Evolutionary conservation across 208 protist species (phyloP).

Genomic region (Leishmania lainsoni): DNA sequence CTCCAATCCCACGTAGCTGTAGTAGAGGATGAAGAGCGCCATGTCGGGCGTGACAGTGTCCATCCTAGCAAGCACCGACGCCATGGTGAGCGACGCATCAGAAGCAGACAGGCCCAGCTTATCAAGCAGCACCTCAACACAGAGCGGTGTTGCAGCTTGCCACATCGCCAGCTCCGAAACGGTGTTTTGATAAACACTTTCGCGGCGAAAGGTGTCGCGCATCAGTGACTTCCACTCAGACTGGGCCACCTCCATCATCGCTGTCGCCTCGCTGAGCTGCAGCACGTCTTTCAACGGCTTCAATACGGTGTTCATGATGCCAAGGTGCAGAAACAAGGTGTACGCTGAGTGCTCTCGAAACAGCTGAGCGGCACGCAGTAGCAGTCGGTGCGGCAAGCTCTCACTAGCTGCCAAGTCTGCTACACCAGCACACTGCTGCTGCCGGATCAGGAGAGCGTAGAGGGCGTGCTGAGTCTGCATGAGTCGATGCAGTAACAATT

Average conservation of each 20-base stretch:
- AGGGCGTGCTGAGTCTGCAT: conserved; percentile 50
- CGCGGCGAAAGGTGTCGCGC: conserved; percentile 23
- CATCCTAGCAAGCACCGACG: conserved; percentile 34
- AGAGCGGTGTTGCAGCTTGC: conserved; percentile 43
- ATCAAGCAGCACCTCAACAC: conserved; percentile 56
- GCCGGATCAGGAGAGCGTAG: conserved; percentile 57
- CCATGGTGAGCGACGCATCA: conserved; percentile 32
- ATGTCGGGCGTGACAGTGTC: conserved; percentile 36
- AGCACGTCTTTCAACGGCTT: conserved; percentile 46
- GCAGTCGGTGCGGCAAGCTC: conserved; percentile 42
- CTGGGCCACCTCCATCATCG: conserved; percentile 20
- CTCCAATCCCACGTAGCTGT: conserved; percentile 25
- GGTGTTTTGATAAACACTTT: conserved; percentile 29
- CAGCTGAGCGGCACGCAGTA: conserved; percentile 37
- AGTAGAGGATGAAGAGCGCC: conserved; percentile 73
- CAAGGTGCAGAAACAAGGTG: conserved; percentile 31
- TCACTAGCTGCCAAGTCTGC: conserved; percentile 39
- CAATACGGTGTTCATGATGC: conserved; percentile 23
- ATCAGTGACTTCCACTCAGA: conserved; percentile 43
- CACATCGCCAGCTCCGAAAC: conserved; percentile 33
- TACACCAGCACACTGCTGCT: conserved; percentile 40
- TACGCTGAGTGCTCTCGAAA: conserved; percentile 39
- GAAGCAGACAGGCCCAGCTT: conserved; percentile 34
- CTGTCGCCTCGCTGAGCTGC: conserved; percentile 35
- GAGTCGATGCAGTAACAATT: conserved; percentile 39